Conservation (phyloP, 225 moss, liverwort and hornwort genomes). For the Thuidium tamariscinum region DNA sequence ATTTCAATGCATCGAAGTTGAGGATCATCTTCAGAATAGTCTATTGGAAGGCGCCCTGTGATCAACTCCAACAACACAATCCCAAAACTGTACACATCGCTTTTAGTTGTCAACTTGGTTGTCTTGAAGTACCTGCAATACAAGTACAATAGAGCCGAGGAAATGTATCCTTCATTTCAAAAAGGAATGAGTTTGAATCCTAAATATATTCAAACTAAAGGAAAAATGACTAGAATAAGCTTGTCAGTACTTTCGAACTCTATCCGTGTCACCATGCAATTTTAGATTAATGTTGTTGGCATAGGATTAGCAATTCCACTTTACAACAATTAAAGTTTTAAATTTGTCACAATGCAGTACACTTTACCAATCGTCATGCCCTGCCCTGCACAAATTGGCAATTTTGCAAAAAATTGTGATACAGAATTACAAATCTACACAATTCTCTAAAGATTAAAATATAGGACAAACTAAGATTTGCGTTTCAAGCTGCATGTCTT, state of each 20-base stretch:
- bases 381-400: neutral
- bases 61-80: neutral
- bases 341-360: neutral
- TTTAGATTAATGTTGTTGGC: neutral
- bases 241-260: neutral
- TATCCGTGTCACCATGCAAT: neutral
- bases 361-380: neutral
- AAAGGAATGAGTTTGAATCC: too few species aligned
- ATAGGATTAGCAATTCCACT: neutral
- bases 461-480: neutral
- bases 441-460: neutral
- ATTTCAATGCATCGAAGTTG: neutral
- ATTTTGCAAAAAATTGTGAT: neutral
- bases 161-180: neutral
- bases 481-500: neutral
- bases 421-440: neutral
- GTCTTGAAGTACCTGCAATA: neutral
- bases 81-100: neutral
- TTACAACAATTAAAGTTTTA: neutral
- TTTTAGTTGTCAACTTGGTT: neutral
- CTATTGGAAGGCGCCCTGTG: neutral
- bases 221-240: neutral
- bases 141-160: neutral
- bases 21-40: neutral
- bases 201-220: neutral